Evolutionary conservation across 1,139 yeast genomes (phyloP).

Genomic region (Pichia sp.): DNA sequence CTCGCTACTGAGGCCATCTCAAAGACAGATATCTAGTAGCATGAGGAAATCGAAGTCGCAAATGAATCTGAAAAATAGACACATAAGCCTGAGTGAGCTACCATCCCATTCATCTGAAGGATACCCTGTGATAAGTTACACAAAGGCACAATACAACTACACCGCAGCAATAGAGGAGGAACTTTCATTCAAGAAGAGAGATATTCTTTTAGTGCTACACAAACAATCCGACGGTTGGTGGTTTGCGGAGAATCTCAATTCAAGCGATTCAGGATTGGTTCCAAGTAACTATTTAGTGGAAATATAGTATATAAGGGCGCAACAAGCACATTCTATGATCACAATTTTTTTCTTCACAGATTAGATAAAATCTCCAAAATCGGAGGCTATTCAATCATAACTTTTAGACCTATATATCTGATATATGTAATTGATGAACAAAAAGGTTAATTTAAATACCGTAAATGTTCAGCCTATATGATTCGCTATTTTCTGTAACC

Average conservation of each 20-base stretch:
- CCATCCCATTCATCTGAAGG: conserved; percentile 32
- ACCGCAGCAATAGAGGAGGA: conserved; percentile 79
- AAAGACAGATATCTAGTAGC: background rate
- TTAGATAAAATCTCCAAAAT: background rate
- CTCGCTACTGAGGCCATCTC: background rate
- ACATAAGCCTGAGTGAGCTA: conserved; percentile 20
- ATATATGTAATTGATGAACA: background rate
- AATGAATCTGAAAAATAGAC: conserved; percentile 22
- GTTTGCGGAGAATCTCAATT: conserved; percentile 67
- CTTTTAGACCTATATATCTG: background rate
- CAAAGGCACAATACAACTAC: conserved; percentile 68
- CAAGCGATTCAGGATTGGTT: conserved; percentile 65
- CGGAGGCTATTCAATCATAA: background rate
- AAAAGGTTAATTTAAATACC: background rate
- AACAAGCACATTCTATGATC: background rate
- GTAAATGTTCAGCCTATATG: background rate
- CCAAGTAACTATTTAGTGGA: conserved; percentile 67
- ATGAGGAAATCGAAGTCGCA: conserved; percentile 29
- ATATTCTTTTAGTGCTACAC: conserved; percentile 62
- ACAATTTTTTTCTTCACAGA: background rate
- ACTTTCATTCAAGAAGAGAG: conserved; percentile 67
- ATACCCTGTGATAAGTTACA: conserved; percentile 50
- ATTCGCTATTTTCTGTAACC: background rate
- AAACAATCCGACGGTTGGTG: conserved; percentile 91
- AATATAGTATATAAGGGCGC: conserved; percentile 14